These are phyloP conservation scores for Phialophora tarda DNA, from an alignment of 2,329 filamentous ascomycete genomes.

Conservation along the genomic window DNA sequence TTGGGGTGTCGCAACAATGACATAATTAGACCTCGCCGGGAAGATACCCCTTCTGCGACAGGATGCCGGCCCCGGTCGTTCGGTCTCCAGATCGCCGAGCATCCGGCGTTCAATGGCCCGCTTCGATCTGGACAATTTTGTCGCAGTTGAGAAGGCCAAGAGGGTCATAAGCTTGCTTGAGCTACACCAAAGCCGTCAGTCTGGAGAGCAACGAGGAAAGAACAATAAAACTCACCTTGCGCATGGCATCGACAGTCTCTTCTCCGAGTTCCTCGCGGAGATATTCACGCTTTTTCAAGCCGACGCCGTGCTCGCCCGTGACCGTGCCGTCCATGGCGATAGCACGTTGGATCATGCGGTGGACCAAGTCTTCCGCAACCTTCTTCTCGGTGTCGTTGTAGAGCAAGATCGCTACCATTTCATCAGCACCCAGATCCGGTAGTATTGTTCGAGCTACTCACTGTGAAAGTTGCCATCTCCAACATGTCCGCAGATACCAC, in stretches of 20 bases:
- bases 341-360: conserved; percentile 72
- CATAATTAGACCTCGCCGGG: neutral
- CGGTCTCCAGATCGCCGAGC: conserved; percentile 3
- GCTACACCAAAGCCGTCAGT: conserved; percentile 46
- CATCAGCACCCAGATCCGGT: conserved; percentile 14
- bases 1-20: neutral
- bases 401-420: conserved; percentile 60
- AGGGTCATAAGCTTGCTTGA: conserved; percentile 70
- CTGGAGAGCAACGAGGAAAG: conserved; percentile 9
- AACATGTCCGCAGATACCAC: conserved; percentile 73
- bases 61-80: neutral
- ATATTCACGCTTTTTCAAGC: conserved; percentile 71
- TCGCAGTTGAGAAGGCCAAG: conserved; percentile 69
- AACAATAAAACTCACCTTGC: conserved; percentile 55
- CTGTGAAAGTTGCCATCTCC: conserved; percentile 77
- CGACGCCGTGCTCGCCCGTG: conserved; percentile 74
- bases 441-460: conserved; percentile 45
- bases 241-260: conserved; percentile 68
- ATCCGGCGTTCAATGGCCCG: conserved; percentile 28
- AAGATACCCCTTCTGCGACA: neutral
- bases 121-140: conserved; percentile 65
- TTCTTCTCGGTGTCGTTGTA: conserved; percentile 64
- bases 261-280: conserved; percentile 66
- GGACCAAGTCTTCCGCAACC: conserved; percentile 64
- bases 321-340: conserved; percentile 74